Percentiles rank a stretch among this genome's conserved stretches.
Evolutionary conservation across 2,329 filamentous ascomycete genomes (phyloP).

Genomic region (Microcyclospora tardicrescens): DNA sequence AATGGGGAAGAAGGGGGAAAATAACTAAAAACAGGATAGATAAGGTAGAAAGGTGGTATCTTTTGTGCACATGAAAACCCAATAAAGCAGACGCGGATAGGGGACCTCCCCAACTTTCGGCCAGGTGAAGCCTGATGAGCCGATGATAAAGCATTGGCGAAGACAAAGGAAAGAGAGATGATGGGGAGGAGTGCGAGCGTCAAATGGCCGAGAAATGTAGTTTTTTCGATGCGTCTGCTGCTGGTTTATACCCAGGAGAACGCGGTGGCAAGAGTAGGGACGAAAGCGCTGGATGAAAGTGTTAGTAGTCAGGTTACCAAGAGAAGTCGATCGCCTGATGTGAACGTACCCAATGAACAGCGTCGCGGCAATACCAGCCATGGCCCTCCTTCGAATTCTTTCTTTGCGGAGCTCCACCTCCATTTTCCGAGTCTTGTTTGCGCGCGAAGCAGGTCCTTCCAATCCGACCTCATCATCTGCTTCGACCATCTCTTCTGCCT

Average conservation of each 20-base stretch:
- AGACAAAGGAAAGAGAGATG: too few relatives aligned
- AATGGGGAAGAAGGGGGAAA: too few relatives aligned
- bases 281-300: constrained; percentile 11
- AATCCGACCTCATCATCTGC: constrained; percentile 38
- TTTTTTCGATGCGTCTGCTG: too few relatives aligned
- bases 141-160: too few relatives aligned
- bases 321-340: not conserved
- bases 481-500: constrained; percentile 53
- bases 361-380: constrained; percentile 75
- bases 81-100: too few relatives aligned
- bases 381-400: constrained; percentile 70
- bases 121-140: too few relatives aligned
- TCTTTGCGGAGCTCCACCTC: constrained; percentile 74
- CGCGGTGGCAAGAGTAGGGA: constrained; percentile 15
- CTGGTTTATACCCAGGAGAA: constrained; percentile 4
- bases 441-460: constrained; percentile 30
- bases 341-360: constrained; percentile 76
- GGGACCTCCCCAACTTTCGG: too few relatives aligned
- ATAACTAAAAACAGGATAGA: too few relatives aligned
- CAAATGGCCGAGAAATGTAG: too few relatives aligned
- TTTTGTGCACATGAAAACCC: too few relatives aligned
- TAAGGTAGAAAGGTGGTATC: too few relatives aligned
- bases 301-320: constrained; percentile 5
- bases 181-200: too few relatives aligned
- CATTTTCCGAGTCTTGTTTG: constrained; percentile 63